Conservation (phyloP, 2,329 filamentous ascomycete genomes). For the Rutstroemia sp. region DNA sequence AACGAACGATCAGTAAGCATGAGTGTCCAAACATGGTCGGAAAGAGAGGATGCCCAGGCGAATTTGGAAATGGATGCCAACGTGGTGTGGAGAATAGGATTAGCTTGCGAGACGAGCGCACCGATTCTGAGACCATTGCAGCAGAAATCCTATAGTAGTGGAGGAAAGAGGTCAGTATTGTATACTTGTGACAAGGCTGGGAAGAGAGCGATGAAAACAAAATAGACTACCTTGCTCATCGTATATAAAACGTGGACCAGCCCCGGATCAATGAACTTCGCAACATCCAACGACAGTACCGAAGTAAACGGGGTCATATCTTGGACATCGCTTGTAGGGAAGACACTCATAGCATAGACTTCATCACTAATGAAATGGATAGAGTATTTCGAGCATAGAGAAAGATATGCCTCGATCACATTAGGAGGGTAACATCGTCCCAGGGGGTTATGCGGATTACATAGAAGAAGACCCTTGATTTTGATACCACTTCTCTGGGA, state of each 20-base stretch:
- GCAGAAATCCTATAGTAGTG: constrained; percentile 33
- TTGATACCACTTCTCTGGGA: constrained; percentile 26
- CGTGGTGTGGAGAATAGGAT: constrained; percentile 8
- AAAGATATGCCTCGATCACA: constrained; percentile 27
- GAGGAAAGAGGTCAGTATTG: too few relatives aligned
- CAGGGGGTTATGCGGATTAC: constrained; percentile 29
- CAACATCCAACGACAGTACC: constrained; percentile 37
- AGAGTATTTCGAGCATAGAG: constrained; percentile 35
- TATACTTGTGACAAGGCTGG: background rate
- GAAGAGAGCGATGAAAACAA: background rate
- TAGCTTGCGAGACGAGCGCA: constrained; percentile 23
- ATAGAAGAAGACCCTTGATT: constrained; percentile 33
- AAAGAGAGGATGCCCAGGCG: constrained; percentile 12
- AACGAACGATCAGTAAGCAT: constrained; percentile 11
- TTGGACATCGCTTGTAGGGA: constrained; percentile 26
- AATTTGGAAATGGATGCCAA: constrained; percentile 10
- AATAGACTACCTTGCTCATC: constrained; percentile 13
- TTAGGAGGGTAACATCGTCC: constrained; percentile 16
- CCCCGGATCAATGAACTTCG: constrained; percentile 37
- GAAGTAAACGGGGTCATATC: constrained; percentile 40
- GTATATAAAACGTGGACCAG: constrained; percentile 35
- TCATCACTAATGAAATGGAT: constrained; percentile 42
- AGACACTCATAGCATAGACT: constrained; percentile 40
- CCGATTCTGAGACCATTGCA: constrained; percentile 37
- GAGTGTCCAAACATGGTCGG: constrained; percentile 9